Percentiles rank a stretch among this genome's conserved stretches.
These are phyloP conservation scores for Aspergillus kassunensis DNA, from an alignment of 495 filamentous ascomycete genomes.

Conservation along the genomic window DNA sequence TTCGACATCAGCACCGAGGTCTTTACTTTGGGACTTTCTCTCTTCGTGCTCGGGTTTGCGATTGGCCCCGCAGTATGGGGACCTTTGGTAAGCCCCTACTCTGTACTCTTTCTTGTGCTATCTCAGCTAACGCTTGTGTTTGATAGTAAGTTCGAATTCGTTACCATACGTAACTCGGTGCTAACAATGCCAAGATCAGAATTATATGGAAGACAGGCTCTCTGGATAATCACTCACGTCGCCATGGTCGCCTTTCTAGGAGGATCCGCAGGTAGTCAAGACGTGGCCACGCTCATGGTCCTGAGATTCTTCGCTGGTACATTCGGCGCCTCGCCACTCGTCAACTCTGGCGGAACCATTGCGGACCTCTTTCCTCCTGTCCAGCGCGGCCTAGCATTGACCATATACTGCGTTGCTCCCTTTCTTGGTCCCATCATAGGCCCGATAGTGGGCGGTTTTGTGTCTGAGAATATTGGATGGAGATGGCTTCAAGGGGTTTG, in stretches of 20 bases:
- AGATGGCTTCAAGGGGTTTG: constrained; percentile 62
- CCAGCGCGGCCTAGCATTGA: constrained; percentile 60
- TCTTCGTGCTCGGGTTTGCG: constrained; percentile 50
- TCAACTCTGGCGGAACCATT: constrained; percentile 72
- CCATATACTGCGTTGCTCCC: constrained; percentile 61
- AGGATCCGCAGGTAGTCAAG: constrained; percentile 57
- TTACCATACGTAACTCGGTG: background rate
- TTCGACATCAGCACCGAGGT: constrained; percentile 41
- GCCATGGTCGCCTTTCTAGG: constrained; percentile 66
- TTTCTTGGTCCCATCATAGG: constrained; percentile 55
- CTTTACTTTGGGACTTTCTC: constrained; percentile 43
- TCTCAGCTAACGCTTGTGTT: too few species aligned
- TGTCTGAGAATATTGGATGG: constrained; percentile 57
- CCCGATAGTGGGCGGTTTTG: constrained; percentile 57
- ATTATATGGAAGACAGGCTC: constrained; percentile 66
- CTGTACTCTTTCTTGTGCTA: too few species aligned
- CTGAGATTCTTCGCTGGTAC: constrained; percentile 75
- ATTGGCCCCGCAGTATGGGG: constrained; percentile 40
- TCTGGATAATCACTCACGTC: constrained; percentile 61
- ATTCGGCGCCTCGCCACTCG: constrained; percentile 68
- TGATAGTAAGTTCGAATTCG: background rate
- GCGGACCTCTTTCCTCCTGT: constrained; percentile 66
- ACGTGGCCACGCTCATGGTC: constrained; percentile 61
- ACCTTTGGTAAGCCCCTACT: too few species aligned
- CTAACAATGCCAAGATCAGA: constrained; percentile 31